Conservation (phyloP, 345 rosid genomes). For the Eucalyptus coolabah region DNA sequence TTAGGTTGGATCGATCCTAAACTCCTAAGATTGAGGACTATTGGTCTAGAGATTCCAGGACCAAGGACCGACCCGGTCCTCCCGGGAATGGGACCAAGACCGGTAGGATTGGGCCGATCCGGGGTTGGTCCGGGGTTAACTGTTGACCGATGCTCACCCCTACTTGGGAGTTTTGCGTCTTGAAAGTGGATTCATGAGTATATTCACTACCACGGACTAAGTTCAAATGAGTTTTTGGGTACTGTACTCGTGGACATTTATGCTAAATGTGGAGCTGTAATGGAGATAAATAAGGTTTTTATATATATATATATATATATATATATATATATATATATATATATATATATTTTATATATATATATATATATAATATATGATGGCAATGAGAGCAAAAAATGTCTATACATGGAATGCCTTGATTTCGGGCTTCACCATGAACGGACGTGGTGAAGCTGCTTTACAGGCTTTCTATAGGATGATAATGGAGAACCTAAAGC, state of each 20-base stretch:
- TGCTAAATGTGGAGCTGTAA: neutral
- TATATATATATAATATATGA: too few relatives aligned
- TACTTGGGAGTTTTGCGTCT: neutral
- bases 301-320: too few relatives aligned
- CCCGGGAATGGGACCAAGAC: fast-evolving
- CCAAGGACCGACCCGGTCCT: fast-evolving
- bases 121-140: fast-evolving
- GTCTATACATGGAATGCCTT: neutral
- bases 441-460: neutral
- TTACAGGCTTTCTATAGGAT: neutral
- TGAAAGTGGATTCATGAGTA: neutral
- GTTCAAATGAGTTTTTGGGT: neutral
- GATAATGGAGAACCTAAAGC: neutral
- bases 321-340: too few relatives aligned
- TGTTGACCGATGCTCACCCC: fast-evolving
- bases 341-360: too few relatives aligned
- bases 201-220: neutral
- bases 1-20: fast-evolving
- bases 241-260: neutral
- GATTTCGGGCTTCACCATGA: neutral
- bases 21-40: too few relatives aligned
- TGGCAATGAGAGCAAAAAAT: neutral
- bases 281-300: neutral
- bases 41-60: fast-evolving
- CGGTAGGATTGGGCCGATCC: fast-evolving